A percentile compares a stretch with the other conserved stretches of the same genome.
These are phyloP conservation scores for Chenopodium quinoa DNA, from an alignment of 148 eudicot genomes.

Conservation along the genomic window DNA sequence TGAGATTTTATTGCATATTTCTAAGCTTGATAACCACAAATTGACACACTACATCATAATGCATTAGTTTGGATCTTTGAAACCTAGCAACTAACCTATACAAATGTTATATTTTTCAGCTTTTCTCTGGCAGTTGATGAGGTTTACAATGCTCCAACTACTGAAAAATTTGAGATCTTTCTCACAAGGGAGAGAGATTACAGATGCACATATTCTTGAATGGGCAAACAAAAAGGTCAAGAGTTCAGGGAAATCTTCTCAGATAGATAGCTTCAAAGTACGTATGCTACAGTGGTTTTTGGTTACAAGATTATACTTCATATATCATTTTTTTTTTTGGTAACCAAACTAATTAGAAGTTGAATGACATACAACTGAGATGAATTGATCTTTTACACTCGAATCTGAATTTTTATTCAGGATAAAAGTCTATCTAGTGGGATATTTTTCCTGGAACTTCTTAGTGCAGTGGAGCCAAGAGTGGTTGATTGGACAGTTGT, in stretches of 20 bases:
- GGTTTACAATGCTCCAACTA: constrained; percentile 85
- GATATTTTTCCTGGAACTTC: constrained; percentile 81
- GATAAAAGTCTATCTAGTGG: constrained; percentile 82
- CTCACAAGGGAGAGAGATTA: constrained; percentile 82
- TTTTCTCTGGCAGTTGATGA: constrained; percentile 92
- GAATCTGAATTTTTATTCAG: constrained; percentile 30
- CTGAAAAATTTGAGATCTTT: constrained; percentile 73
- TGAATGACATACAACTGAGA: not conserved
- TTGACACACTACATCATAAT: not conserved
- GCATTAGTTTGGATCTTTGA: not conserved
- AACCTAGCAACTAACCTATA: not conserved
- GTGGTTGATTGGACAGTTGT: constrained; percentile 90
- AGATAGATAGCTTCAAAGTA: constrained; percentile 85
- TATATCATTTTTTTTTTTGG: not conserved
- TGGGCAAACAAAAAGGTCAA: constrained; percentile 90
- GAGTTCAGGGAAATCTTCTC: constrained; percentile 55
- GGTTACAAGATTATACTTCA: not conserved
- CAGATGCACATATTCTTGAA: constrained; percentile 68
- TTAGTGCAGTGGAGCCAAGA: constrained; percentile 84
- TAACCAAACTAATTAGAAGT: not conserved
- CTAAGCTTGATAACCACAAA: not conserved
- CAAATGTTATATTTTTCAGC: constrained; percentile 44
- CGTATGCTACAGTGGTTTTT: not conserved
- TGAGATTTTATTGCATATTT: not conserved
- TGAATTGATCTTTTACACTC: not conserved